phyloP scores from a whole-genome alignment of 352 stramenopile genomes.

The Phytophthora brassicae region DNA sequence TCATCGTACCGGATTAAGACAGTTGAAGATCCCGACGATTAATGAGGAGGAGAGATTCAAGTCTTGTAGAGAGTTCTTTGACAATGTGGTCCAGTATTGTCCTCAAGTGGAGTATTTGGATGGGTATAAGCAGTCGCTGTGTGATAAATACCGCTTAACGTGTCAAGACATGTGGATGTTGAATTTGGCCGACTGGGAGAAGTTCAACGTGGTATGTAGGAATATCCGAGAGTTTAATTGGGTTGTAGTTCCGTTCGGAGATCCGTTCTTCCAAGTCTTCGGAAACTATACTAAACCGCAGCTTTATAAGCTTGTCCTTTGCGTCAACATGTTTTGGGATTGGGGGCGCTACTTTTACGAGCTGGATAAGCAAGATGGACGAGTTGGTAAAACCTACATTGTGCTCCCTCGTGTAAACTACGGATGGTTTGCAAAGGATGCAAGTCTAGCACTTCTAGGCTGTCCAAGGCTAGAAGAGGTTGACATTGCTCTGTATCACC shows the following conservation, averaged over 20 bases:
- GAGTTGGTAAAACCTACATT: slow-evolving; percentile 5
- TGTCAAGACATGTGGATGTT: slow-evolving; percentile 30
- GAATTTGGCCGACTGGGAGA: slow-evolving; percentile 25
- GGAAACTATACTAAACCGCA: slow-evolving; percentile 33
- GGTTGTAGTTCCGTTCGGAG: slow-evolving; percentile 33
- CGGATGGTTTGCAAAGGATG: slow-evolving; percentile 23
- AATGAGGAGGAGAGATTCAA: slow-evolving; percentile 14
- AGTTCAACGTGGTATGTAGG: slow-evolving; percentile 29
- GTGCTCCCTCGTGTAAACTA: slow-evolving; percentile 2
- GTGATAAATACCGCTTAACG: slow-evolving; percentile 34
- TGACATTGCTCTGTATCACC: slow-evolving; percentile 40
- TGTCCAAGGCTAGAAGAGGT: slow-evolving; percentile 32
- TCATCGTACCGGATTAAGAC: slow-evolving; percentile 16
- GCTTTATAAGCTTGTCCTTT: slow-evolving; percentile 29
- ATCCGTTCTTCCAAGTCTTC: slow-evolving; percentile 41
- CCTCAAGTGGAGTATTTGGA: slow-evolving; percentile 33
- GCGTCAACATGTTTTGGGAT: slow-evolving; percentile 43
- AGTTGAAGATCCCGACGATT: slow-evolving; percentile 30
- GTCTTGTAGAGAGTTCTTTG: slow-evolving; percentile 25
- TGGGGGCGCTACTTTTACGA: slow-evolving; percentile 35
- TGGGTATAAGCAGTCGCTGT: slow-evolving; percentile 35
- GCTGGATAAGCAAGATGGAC: not conserved
- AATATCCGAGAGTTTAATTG: slow-evolving; percentile 38
- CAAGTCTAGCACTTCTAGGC: slow-evolving; percentile 23
- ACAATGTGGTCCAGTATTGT: slow-evolving; percentile 30